phyloP scores from a whole-genome alignment of 106 monocot genomes.

The Chionographis japonica region DNA sequence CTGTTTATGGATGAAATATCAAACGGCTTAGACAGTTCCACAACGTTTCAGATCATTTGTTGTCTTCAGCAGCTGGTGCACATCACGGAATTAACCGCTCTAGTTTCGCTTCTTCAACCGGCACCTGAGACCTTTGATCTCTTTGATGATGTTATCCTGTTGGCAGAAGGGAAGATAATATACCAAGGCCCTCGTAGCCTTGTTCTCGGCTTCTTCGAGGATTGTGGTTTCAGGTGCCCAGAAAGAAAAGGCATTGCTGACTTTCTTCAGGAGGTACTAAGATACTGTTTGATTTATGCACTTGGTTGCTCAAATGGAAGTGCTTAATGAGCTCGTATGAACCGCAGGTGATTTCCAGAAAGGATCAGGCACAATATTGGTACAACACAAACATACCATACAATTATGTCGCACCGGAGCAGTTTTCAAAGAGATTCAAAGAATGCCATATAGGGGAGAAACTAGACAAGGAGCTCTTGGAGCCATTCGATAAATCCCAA shows the following conservation, averaged over 20 bases:
- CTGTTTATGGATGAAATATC: conserved; percentile 24
- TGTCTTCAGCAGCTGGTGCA: conserved; percentile 19
- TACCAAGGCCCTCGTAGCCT: conserved; percentile 15
- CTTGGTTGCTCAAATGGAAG: neutral
- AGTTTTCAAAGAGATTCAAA: conserved; percentile 6
- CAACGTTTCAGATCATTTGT: conserved; percentile 14
- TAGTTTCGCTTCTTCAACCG: conserved; percentile 22
- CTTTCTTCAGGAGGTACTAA: conserved; percentile 19
- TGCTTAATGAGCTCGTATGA: neutral
- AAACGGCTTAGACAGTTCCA: conserved; percentile 19
- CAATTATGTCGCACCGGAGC: neutral
- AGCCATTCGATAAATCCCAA: neutral
- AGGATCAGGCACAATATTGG: conserved; percentile 28
- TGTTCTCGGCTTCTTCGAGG: conserved; percentile 16
- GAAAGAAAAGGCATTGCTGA: conserved; percentile 18
- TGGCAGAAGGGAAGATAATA: conserved; percentile 17
- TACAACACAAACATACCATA: conserved; percentile 3
- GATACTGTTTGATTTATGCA: neutral
- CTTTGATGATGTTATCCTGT: conserved; percentile 19
- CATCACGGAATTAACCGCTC: conserved; percentile 10
- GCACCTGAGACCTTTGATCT: conserved; percentile 19
- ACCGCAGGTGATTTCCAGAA: conserved; percentile 12
- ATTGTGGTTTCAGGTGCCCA: conserved; percentile 22
- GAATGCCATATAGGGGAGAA: conserved; percentile 1
- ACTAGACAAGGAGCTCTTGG: conserved; percentile 5